Base-by-base conservation (phyloP, 2,329 filamentous ascomycete species). In the Venturia oleaginea region DNA sequence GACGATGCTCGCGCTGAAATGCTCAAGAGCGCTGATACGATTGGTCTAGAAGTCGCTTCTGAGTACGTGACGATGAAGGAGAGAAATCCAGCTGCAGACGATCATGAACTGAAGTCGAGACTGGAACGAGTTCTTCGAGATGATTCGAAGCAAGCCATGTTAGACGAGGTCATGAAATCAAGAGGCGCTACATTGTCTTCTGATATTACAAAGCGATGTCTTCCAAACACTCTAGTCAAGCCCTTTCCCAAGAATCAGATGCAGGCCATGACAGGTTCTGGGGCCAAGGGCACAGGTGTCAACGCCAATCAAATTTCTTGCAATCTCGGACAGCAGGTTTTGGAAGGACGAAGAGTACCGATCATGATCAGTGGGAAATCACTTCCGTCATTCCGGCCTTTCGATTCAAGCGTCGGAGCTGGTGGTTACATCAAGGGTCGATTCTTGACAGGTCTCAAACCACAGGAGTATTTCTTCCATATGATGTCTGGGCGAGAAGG, bases 381-480 rank as follows among this genome's bases (percentile, higher is more conserved):
- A 4, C 75, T 99, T 65, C 94, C 94, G 6, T 97, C 92, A 71
- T 99, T 97, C 79, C 89, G 86, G 71, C 90, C 92, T 0, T 97
- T 89, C 71, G 94, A 99, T 70, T 93, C 92, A 0, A 86, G 92
- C 69, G 84, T 96, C 7, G 84, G 92, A 69, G 94, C 94, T 62
- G 92, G 92, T 71, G 94, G 94, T 22, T 99, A 96, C 76, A 90
- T 99, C 68, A 89, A 90, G 61, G 91, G 95, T 72, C 91, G 94
- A 74, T 99, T 99, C 84, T 89, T 99, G 81, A 99, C 95, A 30
- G 94, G 94, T 66, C 94, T 99, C 67, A 87, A 93, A 64, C 94
- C 94, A 4, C 94, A 99, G 72, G 95, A 99, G 75, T 99, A 97
- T 76, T 99, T 93, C 76, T 99, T 99, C 81, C 94, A 99, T 84